Conservation (phyloP, 1,284 basidiomycete genomes). For the Leccinum solheimii region DNA sequence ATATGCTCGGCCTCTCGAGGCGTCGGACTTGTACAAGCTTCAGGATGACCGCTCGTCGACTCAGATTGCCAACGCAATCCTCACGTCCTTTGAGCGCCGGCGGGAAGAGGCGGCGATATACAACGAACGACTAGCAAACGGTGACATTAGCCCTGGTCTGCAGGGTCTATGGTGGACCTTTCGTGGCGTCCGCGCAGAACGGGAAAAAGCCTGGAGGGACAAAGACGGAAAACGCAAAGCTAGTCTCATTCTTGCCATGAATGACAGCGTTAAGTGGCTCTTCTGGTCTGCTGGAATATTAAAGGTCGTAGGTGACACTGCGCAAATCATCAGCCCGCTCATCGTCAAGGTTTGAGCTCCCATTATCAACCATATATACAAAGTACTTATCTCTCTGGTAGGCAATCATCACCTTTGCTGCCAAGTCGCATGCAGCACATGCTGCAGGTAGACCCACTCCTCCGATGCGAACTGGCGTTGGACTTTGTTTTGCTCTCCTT, state of each 20-base stretch:
- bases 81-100: conserved; percentile 64
- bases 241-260: conserved; percentile 74
- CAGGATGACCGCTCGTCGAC: conserved; percentile 62
- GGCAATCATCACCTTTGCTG: conserved; percentile 78
- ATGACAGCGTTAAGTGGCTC: conserved; percentile 79
- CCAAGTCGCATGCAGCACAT: conserved; percentile 61
- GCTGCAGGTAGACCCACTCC: conserved; percentile 49
- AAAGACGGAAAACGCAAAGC: conserved; percentile 64
- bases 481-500: conserved; percentile 72
- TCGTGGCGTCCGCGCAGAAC: conserved; percentile 50
- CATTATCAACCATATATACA: background rate
- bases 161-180: conserved; percentile 62
- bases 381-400: conserved; percentile 27
- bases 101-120: conserved; percentile 63
- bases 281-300: conserved; percentile 82
- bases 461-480: conserved; percentile 70
- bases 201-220: conserved; percentile 65
- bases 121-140: conserved; percentile 64
- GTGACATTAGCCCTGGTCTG: conserved; percentile 60
- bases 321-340: conserved; percentile 75
- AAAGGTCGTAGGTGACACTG: conserved; percentile 74
- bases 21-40: conserved; percentile 83
- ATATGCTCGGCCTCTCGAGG: conserved; percentile 78
- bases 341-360: conserved; percentile 59
- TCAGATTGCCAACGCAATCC: conserved; percentile 62